Evolutionary conservation across 106 monocot genomes (phyloP).

Genomic region (Dioscorea alata): DNA sequence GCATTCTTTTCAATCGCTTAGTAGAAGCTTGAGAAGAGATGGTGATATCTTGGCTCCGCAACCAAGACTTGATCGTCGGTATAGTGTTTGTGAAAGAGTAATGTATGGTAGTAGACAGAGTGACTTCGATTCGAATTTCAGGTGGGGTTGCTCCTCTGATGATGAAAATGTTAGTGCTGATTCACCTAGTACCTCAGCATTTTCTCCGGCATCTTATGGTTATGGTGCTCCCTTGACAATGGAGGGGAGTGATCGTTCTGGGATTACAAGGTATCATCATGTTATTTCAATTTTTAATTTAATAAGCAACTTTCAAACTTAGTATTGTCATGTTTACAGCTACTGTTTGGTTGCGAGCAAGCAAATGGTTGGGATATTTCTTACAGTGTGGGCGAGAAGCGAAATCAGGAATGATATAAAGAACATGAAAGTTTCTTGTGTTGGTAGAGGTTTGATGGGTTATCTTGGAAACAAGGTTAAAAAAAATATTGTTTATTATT

Average conservation of each 20-base stretch:
- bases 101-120: constrained; percentile 50
- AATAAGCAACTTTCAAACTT: no score
- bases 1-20: constrained; percentile 50
- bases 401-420: constrained; percentile 63
- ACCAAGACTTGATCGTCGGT: constrained; percentile 32
- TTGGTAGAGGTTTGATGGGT: constrained; percentile 78
- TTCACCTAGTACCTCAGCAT: constrained; percentile 34
- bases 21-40: constrained; percentile 52
- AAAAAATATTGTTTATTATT: background rate
- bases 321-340: constrained; percentile 4
- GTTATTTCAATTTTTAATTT: no score
- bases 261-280: constrained; percentile 30
- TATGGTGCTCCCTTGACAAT: constrained; percentile 24
- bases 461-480: constrained; percentile 84
- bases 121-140: constrained; percentile 48
- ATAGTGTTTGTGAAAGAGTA: constrained; percentile 49
- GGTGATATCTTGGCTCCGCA: constrained; percentile 34
- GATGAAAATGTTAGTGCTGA: constrained; percentile 35
- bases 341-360: constrained; percentile 78
- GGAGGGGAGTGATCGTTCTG: constrained; percentile 44
- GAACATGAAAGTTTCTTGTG: constrained; percentile 75
- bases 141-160: constrained; percentile 44
- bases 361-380: constrained; percentile 86
- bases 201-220: constrained; percentile 45
- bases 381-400: constrained; percentile 60